Evolutionary conservation across 306 rosid genomes (phyloP), one percentile per base, ranked within the genome.

Genomic region (Vicia sativa): DNA sequence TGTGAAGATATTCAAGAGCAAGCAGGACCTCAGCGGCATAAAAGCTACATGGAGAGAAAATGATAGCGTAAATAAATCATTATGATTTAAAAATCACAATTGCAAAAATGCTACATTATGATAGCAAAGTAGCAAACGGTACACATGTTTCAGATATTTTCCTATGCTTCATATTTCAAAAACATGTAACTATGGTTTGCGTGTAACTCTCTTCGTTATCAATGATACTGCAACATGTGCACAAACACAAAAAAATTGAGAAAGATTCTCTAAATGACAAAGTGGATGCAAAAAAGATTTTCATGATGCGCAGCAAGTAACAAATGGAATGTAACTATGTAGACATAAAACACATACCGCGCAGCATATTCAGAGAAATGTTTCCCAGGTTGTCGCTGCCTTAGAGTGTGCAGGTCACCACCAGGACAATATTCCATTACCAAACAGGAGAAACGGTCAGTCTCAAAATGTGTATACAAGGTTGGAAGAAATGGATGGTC

Each of bases 351-450:
- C 83, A 68, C 84, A 68, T 88, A 93, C 99, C 99, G 91, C 15
- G 99, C 97, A 79, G 99, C 99, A 81, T 93, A 93, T 82, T 93
- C 99, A 0, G 97, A 93, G 85, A 93, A 93, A 84, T 93, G 96
- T 77, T 90, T 93, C 67, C 97, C 97, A 2, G 99, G 99, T 77
- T 93, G 99, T 3, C 99, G 86, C 81, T 93, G 99, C 90, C 99
- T 90, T 76, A 93, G 77, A 76, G 96, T 87, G 86, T 93, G 99
- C 65, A 93, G 79, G 83, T 93, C 99, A 65, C 99, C 99, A 1
- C 99, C 99, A 2, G 99, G 97, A 78, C 99, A 93, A 81, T 87
- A 93, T 72, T 93, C 99, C 99, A 93, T 93, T 23, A 93, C 99
- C 81, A 93, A 86, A 82, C 99, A 93, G 54, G 90, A 85, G 83